Base-by-base conservation (phyloP, 2,329 filamentous ascomycete genomes). In the Hypoxylon sp. region DNA sequence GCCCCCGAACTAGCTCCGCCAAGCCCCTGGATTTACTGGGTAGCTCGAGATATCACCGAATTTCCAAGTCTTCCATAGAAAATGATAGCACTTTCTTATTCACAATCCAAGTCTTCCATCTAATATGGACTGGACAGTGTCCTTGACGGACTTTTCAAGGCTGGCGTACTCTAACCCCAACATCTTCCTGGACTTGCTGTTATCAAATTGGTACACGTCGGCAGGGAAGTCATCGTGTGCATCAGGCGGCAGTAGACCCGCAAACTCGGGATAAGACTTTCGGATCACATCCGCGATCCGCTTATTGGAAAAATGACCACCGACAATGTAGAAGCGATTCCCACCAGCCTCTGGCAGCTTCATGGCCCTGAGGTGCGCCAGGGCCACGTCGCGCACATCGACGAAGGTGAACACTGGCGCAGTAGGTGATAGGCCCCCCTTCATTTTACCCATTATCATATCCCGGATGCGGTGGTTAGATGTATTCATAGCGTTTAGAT, bases 401-500 rank as follows among this genome's bases (percentile, higher is more conserved):
- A 90, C 86, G 81, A 88, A 91, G 0, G 89, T 81, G 74, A 82
- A 89, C 0, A 85, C 85, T 0, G 81, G 81, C 0, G 85, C 86
- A 0, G 88, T 91, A 0, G 88, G 83, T 0, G 86, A 83, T 8
- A 92, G 84, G 27, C 84, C 82, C 1, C 86, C 81, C 70, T 88
- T 89, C 77, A 82, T 85, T 66, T 87, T 85, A 0, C 91, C 92
- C 6, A 84, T 85, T n/a, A 91, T 84, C 57, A 92, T 80, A 67
- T 90, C 85, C 7, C 87, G 82, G 60, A 93, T 85, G 20, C 90
- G 86, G 72, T 89, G 85, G 77, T 94, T 94, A 13, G 90, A 92
- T 1, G 91, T 92, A 81, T 94, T 95, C 68, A 94, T 82, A 1
- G 81, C 82, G n/a, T 88, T 85, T 0, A 92, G 82, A 22, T 82